These are phyloP conservation scores for Cymodocea nodosa DNA, from an alignment of 116 monocot genomes.

Conservation along the genomic window DNA sequence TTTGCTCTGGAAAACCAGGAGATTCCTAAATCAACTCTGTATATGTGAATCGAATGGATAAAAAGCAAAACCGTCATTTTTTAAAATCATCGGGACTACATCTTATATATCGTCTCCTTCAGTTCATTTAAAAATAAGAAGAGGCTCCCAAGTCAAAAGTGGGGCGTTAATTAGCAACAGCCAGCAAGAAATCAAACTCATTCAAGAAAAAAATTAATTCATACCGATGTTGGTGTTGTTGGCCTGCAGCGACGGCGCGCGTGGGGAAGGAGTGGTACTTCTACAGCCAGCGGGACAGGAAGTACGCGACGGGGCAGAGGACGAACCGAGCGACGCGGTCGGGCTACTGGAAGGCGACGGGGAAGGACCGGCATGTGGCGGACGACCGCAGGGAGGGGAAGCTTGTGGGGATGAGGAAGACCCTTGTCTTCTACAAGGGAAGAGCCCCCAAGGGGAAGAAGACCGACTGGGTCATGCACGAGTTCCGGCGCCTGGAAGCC, in stretches of 20 bases:
- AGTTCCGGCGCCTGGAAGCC: conserved; percentile 51
- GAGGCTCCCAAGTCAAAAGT: not conserved
- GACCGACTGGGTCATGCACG: conserved; percentile 93
- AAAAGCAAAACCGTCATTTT: not conserved
- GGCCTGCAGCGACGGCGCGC: conserved; percentile 9
- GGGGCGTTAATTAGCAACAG: no score
- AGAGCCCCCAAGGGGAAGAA: conserved; percentile 84
- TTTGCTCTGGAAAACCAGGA: no score
- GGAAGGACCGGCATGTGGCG: conserved; percentile 43
- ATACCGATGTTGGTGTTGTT: no score
- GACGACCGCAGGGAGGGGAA: conserved; percentile 22
- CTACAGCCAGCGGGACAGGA: conserved; percentile 51
- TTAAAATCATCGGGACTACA: not conserved
- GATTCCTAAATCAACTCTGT: no score
- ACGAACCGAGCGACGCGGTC: conserved; percentile 70
- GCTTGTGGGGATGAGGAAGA: conserved; percentile 77
- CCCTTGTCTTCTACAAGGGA: conserved; percentile 78
- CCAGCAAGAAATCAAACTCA: not conserved
- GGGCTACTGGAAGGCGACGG: conserved; percentile 94
- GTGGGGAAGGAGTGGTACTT: conserved; percentile 74
- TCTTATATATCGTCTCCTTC: not conserved
- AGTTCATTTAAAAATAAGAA: not conserved
- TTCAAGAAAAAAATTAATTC: not conserved
- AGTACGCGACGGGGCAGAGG: conserved; percentile 66
- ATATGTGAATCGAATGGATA: no score